Evolutionary conservation across 192 early-diverging fungal genomes (phyloP), one percentile per base, ranked within the genome.

Genomic region (Funneliformis mosseae): DNA sequence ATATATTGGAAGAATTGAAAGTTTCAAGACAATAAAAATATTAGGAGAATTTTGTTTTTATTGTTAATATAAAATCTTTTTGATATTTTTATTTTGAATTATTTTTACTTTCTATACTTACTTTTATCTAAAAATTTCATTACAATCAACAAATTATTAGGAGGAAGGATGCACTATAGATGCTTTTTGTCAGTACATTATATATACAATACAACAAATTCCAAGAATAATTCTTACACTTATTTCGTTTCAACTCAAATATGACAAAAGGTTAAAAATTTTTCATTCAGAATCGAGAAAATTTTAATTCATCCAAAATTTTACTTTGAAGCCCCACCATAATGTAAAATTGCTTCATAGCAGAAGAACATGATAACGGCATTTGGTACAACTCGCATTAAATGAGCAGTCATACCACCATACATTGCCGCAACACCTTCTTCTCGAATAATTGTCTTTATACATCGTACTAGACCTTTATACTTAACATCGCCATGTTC

Each of bases 341-440:
- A 84, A 48, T 92, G 84, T 42, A 94, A 79, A 45, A 95, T 91
- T 21, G 91, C 83, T 76, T 97, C 95, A 72, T 95, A 97, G 12
- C 92, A 90, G 70, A 95, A 88, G 80, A 99, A 98, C 92, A 98
- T 91, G 74, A 97, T 97, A 8, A 95, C 94, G 0, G 97, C 96
- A 83, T 98, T 98, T 0, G 97, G 97, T 9, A 98, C 97, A 0
- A 96, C 96, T 66, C 97, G 91, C 88, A 97, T 86, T 70, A 99
- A 85, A 86, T 98, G 97, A 3, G 96, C 94, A 16, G 95, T 93
- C 90, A 99, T 90, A n/a, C 97, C 97, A 64, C 96, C 95, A 79
- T 99, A 99, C 25, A 99, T 83, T 3, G 94, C 95, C 18, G 85
- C 85, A 8, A 96, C 45, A 60, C 97, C 97, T 83, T 99, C 97